Percentiles rank a stretch among this genome's conserved stretches.
Evolutionary conservation across 768 basidiomycete genomes (phyloP).

Genomic region (Agrocybe chaxingu): DNA sequence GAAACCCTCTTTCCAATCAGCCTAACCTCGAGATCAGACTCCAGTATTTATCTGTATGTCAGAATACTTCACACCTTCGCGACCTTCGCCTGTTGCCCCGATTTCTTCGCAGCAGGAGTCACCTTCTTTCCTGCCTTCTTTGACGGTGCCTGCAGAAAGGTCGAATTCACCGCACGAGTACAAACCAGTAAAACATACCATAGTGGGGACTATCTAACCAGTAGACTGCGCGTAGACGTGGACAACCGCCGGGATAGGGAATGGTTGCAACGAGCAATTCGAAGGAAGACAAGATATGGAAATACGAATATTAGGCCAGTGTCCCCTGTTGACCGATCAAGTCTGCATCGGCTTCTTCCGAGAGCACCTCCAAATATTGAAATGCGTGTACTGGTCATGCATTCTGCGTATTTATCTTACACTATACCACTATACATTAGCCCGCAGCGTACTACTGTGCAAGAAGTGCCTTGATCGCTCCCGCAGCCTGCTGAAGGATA

Average conservation of each 20-base stretch:
- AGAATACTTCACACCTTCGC: conserved; percentile 56
- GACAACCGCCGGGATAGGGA: too few relatives aligned
- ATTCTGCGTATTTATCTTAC: background rate
- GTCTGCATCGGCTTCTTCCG: background rate
- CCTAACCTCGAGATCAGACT: conserved; percentile 45
- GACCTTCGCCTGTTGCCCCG: conserved; percentile 56
- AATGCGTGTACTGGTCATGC: too few relatives aligned
- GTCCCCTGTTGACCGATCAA: background rate
- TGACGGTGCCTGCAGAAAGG: conserved; percentile 62
- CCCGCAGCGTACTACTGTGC: background rate
- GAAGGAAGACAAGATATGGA: background rate
- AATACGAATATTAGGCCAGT: background rate
- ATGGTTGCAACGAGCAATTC: too few relatives aligned
- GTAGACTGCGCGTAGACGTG: too few relatives aligned
- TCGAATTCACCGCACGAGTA: background rate
- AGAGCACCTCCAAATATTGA: background rate
- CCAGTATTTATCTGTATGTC: background rate
- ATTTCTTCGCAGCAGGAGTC: conserved; percentile 60
- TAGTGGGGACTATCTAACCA: conserved; percentile 1
- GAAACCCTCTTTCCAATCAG: conserved; percentile 99
- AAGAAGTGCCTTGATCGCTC: conserved; percentile 13
- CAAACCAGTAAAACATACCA: conserved; percentile 14
- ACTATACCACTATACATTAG: background rate
- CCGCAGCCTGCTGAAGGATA: conserved; percentile 16
- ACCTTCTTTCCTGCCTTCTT: conserved; percentile 91